Base-by-base conservation (phyloP, 805 yeast species). In the Metschnikowia picachoensis region DNA sequence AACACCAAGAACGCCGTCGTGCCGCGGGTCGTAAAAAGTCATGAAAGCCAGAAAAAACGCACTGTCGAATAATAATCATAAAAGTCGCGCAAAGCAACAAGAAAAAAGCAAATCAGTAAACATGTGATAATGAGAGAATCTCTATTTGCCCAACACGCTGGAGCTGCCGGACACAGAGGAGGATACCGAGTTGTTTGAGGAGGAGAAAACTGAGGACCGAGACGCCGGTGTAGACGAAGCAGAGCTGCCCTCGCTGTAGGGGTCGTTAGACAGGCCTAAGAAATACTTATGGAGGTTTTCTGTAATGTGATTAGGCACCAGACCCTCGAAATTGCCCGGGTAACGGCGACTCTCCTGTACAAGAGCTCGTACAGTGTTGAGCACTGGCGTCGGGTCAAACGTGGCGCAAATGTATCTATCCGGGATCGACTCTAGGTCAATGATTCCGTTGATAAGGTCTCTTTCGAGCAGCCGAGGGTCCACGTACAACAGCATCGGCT, bases 401-500 rank as follows among this genome's bases (percentile, higher is more conserved):
- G 56, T 53, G 32, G 57, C 48, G 31, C 46, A 52, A 13, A 60
- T 49, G 38, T 49, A 50, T 9, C 62, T 48, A 35, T 51, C 53
- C 8, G 43, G 47, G 8, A 41, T 46, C 16, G 36, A 44, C 12
- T 62, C 58, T 30, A 73, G 46, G 46, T 73, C 72, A 15, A 79
- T 56, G 4, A 78, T 70, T 0, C 81, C 80, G 52, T 78, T 73
- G 39, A 73, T 52, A 39, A 79, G 58, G 56, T 79, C 84, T 38
- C 83, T 58, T 51, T 70, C 76, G 50, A 79, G 65, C 73, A 76
- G 74, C 46, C 78, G 63, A 44, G 67, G 67, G 50, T 77, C 78
- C 35, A 76, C 68, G 50, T 79, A 79, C 16, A 79, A 50, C 49
- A 70, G 67, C 45, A 61, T 52, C 44, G 67, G 57, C 7, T 58